phyloP scores from a whole-genome alignment of 495 filamentous ascomycete species.

The Podospora appendiculata region DNA sequence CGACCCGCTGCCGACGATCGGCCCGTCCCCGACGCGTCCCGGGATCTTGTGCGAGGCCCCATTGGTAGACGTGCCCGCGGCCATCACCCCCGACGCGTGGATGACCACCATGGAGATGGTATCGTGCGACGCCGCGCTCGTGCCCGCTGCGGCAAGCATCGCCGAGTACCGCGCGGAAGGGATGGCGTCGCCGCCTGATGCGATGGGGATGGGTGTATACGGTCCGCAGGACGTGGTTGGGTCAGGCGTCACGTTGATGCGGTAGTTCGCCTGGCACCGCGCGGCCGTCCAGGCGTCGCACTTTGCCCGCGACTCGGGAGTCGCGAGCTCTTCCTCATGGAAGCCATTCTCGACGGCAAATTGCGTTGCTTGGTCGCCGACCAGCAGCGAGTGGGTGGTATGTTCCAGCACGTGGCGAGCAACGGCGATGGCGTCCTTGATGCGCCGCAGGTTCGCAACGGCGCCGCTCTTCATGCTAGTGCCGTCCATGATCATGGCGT shows the following conservation, averaged over 20 bases:
- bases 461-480: constrained; percentile 36
- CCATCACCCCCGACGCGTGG: constrained; percentile 28
- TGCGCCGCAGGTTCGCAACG: constrained; percentile 35
- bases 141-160: not conserved
- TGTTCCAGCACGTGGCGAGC: constrained; percentile 37
- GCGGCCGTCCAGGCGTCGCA: constrained; percentile 31
- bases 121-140: constrained; percentile 23
- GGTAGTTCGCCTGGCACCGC: constrained; percentile 33
- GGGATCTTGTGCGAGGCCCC: constrained; percentile 40
- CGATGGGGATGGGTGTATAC: constrained; percentile 16
- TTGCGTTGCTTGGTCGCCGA: constrained; percentile 36
- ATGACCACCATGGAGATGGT: constrained; percentile 43
- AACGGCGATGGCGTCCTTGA: constrained; percentile 34
- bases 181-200: not conserved
- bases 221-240: constrained; percentile 30
- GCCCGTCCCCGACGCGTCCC: constrained; percentile 40
- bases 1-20: constrained; percentile 38
- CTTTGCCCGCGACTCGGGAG: constrained; percentile 18
- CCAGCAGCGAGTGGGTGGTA: constrained; percentile 37
- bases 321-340: constrained; percentile 28
- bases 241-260: constrained; percentile 31
- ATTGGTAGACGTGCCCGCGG: constrained; percentile 41
- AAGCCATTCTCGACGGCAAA: constrained; percentile 41
- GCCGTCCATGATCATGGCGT: constrained; percentile 41
- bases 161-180: too few species aligned